phyloP scores from a whole-genome alignment of 805 yeast genomes.

The Saturnispora halmiae region DNA sequence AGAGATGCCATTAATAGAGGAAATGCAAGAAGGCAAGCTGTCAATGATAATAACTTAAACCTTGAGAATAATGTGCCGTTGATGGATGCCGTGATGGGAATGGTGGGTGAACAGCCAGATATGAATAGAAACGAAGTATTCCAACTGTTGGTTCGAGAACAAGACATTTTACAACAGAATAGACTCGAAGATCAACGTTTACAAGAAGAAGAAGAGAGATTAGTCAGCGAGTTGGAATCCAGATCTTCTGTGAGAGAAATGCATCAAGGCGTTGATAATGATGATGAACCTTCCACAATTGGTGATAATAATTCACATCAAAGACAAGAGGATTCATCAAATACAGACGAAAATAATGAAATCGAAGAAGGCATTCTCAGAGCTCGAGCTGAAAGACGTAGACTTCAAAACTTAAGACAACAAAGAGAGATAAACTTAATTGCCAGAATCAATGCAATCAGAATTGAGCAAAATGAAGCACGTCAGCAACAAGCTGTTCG shows the following conservation, averaged over 20 bases:
- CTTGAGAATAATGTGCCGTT: too few relatives aligned
- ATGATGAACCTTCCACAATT: too few relatives aligned
- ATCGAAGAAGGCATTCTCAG: not conserved
- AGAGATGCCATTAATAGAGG: constrained; percentile 10
- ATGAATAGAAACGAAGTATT: too few relatives aligned
- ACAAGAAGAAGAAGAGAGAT: not conserved
- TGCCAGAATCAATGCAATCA: constrained; percentile 4
- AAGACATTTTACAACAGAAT: not conserved
- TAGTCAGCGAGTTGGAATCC: not conserved
- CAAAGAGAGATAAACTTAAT: constrained; percentile 5
- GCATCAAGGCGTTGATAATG: not conserved
- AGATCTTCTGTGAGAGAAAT: not conserved
- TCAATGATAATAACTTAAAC: too few relatives aligned
- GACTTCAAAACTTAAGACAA: constrained; percentile 18
- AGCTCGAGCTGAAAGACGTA: constrained; percentile 11
- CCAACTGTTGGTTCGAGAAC: too few relatives aligned
- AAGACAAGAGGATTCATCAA: not conserved
- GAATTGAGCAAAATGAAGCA: not conserved
- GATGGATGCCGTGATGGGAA: too few relatives aligned
- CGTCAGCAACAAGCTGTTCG: constrained; percentile 1
- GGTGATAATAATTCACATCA: too few relatives aligned
- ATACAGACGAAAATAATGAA: not conserved
- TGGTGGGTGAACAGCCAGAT: too few relatives aligned
- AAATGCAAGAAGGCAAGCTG: too few relatives aligned
- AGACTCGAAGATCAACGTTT: not conserved